Evolutionary conservation across 768 basidiomycete genomes (phyloP), one percentile per base, ranked within the genome.

Genomic region (Daedaleopsis sinensis): DNA sequence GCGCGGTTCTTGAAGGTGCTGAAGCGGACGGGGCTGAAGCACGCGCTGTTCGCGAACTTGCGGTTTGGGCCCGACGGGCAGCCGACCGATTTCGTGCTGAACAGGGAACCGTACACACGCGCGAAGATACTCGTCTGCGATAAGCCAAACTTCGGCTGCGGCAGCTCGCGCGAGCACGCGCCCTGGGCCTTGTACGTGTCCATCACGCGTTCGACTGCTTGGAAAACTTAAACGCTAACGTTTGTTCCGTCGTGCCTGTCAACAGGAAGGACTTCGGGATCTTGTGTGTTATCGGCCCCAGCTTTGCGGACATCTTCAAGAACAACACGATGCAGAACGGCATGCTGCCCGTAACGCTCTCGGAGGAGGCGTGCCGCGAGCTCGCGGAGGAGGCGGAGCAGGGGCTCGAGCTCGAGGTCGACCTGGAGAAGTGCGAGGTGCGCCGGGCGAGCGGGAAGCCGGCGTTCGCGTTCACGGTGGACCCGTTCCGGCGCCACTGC

Each of bases 401-500:
- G 9, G 82, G 82, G 15, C 68, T 76, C 16, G 80, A 85, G 70
- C 75, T 88, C 55, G 82, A 82, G 61, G 79, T 88, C 57, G 84
- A 88, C 70, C 78, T 88, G n/a, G 83, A 83, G 70, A 82, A 81
- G 70, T 74, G 81, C 70, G 79, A 84, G 69, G 77, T 88, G 52
- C 77, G 82, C 39, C 80, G 84, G 57, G 77, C 74, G 19, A 90
- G 89, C 70, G 94, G 89, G 58, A 84, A 92, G 69, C 76, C 84
- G 2, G 72, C 89, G 19, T 87, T 97, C 64, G 58, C 81, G 44
- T 99, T 99, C 78, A 80, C 81, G 42, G 86, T 89, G 52, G 97
- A 99, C 75, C 77, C 89, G 0, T 99, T 98, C 90, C 83, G 96
- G 64, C 81, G 93, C 57, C 93, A 96, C 72, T 96, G 97, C 73